Conservation (phyloP, 345 rosid species). For the Gossypium arboreum region DNA sequence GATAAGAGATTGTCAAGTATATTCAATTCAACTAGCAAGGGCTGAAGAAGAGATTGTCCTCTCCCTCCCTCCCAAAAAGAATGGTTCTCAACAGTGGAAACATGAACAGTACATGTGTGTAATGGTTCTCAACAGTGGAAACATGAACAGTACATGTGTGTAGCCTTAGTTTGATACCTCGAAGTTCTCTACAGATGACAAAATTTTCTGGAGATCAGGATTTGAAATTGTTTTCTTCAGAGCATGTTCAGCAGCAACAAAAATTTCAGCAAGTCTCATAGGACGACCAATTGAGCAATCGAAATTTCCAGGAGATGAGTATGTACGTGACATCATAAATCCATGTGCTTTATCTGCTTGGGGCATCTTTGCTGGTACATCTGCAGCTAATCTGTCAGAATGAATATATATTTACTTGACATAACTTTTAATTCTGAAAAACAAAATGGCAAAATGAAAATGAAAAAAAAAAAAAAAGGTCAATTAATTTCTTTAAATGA, state of each 20-base stretch:
- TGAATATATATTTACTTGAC: background rate
- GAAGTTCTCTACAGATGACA: background rate
- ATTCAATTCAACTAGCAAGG: background rate
- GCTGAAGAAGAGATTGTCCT: background rate
- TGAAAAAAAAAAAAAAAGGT: background rate
- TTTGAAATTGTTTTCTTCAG: constrained; percentile 1
- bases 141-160: background rate
- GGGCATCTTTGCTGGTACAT: background rate
- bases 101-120: background rate
- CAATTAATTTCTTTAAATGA: background rate
- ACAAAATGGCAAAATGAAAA: background rate
- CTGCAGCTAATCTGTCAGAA: background rate
- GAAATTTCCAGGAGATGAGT: background rate
- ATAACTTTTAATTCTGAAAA: background rate
- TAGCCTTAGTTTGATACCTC: constrained; percentile 1
- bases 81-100: background rate
- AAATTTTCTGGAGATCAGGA: background rate
- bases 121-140: background rate
- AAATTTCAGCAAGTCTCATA: background rate
- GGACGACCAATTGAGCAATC: background rate
- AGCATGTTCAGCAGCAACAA: background rate
- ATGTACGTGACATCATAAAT: background rate
- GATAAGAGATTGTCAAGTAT: background rate
- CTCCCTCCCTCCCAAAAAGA: background rate
- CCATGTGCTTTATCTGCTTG: background rate